phyloP scores from a whole-genome alignment of 306 rosid species.

The Echinosophora koreensis region DNA sequence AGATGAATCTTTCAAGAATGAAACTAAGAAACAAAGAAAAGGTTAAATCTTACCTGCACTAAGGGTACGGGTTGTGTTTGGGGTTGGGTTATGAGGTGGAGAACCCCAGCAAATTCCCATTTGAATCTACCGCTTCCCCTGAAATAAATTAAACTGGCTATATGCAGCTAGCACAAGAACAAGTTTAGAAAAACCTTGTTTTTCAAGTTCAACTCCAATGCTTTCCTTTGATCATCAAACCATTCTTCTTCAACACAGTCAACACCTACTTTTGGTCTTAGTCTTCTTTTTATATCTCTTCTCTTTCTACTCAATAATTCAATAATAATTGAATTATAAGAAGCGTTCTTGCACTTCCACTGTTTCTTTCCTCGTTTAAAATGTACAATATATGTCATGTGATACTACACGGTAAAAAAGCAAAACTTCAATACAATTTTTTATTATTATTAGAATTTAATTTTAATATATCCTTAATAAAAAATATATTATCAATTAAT shows the following conservation, averaged over 20 bases:
- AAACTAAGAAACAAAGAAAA: neutral
- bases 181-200: neutral
- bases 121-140: conserved; percentile 6
- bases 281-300: neutral
- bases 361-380: neutral
- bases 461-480: too few relatives aligned
- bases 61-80: conserved; percentile 59
- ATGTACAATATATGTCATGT: too few relatives aligned
- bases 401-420: neutral
- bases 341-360: conserved; percentile 2
- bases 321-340: neutral
- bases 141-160: neutral
- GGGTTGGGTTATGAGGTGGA: conserved; percentile 47
- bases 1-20: neutral
- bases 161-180: neutral
- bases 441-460: too few relatives aligned
- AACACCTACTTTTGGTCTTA: neutral
- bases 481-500: too few relatives aligned
- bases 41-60: conserved; percentile 53
- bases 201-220: neutral
- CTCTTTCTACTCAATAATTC: conserved; percentile 29
- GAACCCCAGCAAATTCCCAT: conserved; percentile 96
- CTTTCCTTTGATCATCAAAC: neutral
- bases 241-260: neutral
- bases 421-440: neutral